Conservation (phyloP, 495 filamentous ascomycete species). For the Lindgomyces ingoldianus region DNA sequence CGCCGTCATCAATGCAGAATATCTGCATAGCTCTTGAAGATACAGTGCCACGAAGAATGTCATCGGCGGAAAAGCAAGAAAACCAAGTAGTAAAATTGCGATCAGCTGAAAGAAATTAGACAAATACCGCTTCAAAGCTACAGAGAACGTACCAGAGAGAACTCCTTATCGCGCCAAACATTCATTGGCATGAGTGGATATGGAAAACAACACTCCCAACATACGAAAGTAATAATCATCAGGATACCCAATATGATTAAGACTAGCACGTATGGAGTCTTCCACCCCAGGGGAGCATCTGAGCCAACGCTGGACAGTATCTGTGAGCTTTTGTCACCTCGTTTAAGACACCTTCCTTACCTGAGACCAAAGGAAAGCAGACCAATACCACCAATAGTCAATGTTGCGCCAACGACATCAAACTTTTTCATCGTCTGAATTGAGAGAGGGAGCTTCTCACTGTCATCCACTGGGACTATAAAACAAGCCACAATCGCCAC, state of each 20-base stretch:
- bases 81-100: slow-evolving; percentile 40
- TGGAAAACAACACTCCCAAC: slow-evolving; percentile 44
- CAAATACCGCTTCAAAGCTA: not conserved
- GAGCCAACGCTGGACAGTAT: slow-evolving; percentile 63
- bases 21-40: slow-evolving; percentile 49
- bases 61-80: slow-evolving; percentile 40
- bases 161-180: slow-evolving; percentile 48
- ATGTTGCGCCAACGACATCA: slow-evolving; percentile 64
- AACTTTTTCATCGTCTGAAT: slow-evolving; percentile 56
- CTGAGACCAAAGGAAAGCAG: too few species aligned
- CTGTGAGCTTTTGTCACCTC: too few species aligned
- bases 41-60: slow-evolving; percentile 59
- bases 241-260: slow-evolving; percentile 44
- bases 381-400: slow-evolving; percentile 65
- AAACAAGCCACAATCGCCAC: slow-evolving; percentile 63
- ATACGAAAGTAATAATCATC: slow-evolving; percentile 42
- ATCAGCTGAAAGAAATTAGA: slow-evolving; percentile 28
- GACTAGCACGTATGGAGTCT: slow-evolving; percentile 45
- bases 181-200: slow-evolving; percentile 46
- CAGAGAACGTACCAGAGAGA: slow-evolving; percentile 36
- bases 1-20: slow-evolving; percentile 40
- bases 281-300: slow-evolving; percentile 39
- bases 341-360: too few species aligned
- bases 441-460: slow-evolving; percentile 50
- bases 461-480: slow-evolving; percentile 63